Evolutionary conservation across 331 rosid genomes (phyloP).

Genomic region (Spiraea crenata): DNA sequence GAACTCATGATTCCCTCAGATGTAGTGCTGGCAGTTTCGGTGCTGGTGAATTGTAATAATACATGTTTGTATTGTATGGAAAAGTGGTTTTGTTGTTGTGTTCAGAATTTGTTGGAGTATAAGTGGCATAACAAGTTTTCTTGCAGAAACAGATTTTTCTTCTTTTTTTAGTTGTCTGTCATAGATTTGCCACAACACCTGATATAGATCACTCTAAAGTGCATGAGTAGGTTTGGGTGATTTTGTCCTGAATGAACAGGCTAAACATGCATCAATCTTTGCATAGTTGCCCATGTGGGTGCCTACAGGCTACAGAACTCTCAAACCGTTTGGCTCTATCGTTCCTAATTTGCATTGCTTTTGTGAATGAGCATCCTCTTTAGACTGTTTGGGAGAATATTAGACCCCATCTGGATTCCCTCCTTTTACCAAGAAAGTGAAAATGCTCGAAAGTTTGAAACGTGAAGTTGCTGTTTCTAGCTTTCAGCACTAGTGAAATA

Average conservation of each 20-base stretch:
- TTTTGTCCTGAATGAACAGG: not conserved
- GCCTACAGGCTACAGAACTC: not conserved
- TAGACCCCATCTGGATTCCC: not conserved
- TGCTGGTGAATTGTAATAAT: constrained; percentile 15
- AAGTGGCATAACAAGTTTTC: not conserved
- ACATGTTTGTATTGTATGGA: not conserved
- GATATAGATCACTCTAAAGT: not conserved
- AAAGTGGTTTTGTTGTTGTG: not conserved
- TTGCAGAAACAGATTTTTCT: not conserved
- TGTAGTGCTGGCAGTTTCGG: not conserved
- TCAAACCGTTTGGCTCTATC: not conserved
- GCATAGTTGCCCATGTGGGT: not conserved
- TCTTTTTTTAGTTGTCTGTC: no score
- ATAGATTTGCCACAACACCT: no score
- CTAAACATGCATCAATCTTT: not conserved
- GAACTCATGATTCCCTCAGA: not conserved
- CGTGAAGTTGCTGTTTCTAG: no score
- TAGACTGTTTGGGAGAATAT: not conserved
- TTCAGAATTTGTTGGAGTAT: not conserved
- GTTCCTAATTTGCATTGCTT: not conserved
- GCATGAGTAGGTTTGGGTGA: not conserved
- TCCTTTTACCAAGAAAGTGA: not conserved
- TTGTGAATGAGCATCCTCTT: not conserved
- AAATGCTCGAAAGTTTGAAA: no score
- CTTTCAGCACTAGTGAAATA: not conserved